phyloP scores from a whole-genome alignment of 176 grass and related monocot genomes.

The Raddia guianensis region DNA sequence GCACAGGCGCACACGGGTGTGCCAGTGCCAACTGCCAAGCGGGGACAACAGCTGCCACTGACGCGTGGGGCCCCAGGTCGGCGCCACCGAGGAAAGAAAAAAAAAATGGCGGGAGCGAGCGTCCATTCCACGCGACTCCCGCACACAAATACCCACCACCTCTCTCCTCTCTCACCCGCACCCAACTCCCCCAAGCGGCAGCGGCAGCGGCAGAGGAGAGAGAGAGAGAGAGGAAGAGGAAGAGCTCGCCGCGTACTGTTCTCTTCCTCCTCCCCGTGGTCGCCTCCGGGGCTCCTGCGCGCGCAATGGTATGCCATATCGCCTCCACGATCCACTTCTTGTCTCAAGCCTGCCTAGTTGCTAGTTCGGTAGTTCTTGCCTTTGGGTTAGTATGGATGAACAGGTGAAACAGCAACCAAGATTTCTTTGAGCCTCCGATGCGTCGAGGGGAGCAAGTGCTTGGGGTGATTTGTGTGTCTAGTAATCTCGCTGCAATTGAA shows the following conservation, averaged over 20 bases:
- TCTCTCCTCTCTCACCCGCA: background rate
- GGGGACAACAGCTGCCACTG: background rate
- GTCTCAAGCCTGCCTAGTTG: no score
- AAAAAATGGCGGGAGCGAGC: slow-evolving; percentile 42
- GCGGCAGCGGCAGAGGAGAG: no score
- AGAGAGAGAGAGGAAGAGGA: background rate
- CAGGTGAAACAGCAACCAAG: background rate
- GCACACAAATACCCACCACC: slow-evolving; percentile 49
- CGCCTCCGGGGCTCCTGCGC: background rate
- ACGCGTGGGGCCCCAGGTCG: slow-evolving; percentile 15
- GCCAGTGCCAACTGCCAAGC: no score
- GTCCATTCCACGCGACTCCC: slow-evolving; percentile 59
- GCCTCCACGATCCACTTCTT: background rate
- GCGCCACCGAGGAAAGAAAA: slow-evolving; percentile 17
- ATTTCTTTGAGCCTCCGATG: background rate
- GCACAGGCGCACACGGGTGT: background rate
- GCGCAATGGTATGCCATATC: slow-evolving; percentile 27
- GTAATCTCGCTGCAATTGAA: background rate
- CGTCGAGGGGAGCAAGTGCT: background rate
- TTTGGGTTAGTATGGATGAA: background rate
- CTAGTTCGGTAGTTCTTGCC: background rate
- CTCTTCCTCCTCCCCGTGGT: background rate
- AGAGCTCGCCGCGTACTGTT: background rate
- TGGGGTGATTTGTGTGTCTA: background rate
- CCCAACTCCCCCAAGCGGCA: background rate